phyloP scores from a whole-genome alignment of 164 flowering plant genomes.

The Umbellularia californica region DNA sequence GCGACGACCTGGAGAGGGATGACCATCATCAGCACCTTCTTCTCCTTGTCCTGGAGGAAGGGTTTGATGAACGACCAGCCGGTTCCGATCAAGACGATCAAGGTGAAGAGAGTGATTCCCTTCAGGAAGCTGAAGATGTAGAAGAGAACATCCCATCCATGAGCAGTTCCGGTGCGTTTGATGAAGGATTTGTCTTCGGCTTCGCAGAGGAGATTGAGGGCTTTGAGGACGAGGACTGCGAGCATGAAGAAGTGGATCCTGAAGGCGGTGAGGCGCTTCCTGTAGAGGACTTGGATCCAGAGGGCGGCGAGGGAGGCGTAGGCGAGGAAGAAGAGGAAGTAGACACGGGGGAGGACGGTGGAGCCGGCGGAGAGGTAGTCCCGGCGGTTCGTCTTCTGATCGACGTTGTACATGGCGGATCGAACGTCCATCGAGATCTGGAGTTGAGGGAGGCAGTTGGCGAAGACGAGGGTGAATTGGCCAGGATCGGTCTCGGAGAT shows the following conservation, averaged over 20 bases:
- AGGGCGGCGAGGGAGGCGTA: slow-evolving; percentile 43
- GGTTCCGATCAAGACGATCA: slow-evolving; percentile 90
- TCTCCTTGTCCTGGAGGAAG: slow-evolving; percentile 80
- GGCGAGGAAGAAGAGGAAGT: slow-evolving; percentile 53
- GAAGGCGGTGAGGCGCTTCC: slow-evolving; percentile 57
- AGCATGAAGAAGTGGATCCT: slow-evolving; percentile 88
- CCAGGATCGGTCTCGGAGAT: slow-evolving; percentile 23
- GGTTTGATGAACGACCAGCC: slow-evolving; percentile 97
- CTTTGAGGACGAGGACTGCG: slow-evolving; percentile 45
- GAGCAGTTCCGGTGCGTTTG: slow-evolving; percentile 79
- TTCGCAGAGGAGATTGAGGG: slow-evolving; percentile 66
- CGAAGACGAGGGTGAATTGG: slow-evolving; percentile 80
- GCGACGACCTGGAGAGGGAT: slow-evolving; percentile 89
- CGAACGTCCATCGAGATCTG: slow-evolving; percentile 34
- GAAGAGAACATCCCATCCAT: slow-evolving; percentile 97
- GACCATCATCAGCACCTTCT: slow-evolving; percentile 92
- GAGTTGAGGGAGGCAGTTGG: slow-evolving; percentile 55
- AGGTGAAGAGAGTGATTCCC: slow-evolving; percentile 66
- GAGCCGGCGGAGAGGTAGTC: slow-evolving; percentile 83
- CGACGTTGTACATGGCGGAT: slow-evolving; percentile 50
- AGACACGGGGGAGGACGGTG: slow-evolving; percentile 68
- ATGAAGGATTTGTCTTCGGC: slow-evolving; percentile 87
- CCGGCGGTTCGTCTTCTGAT: slow-evolving; percentile 29
- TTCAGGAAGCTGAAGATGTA: slow-evolving; percentile 84
- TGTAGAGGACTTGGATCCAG: slow-evolving; percentile 57